phyloP scores from a whole-genome alignment of 2,329 filamentous ascomycete genomes.

The Paecilomyces fulvus region DNA sequence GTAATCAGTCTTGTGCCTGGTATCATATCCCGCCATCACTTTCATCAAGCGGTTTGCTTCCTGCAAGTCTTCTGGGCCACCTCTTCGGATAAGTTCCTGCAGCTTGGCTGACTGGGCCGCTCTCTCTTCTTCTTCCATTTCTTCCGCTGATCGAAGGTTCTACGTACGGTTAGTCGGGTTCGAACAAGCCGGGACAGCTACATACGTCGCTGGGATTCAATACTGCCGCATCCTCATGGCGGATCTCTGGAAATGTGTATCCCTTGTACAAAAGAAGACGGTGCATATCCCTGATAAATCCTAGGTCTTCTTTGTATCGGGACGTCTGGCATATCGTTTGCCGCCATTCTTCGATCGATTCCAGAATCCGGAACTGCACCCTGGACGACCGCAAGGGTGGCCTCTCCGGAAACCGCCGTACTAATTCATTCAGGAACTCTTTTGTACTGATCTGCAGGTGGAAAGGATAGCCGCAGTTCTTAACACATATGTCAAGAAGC shows the following conservation, averaged over 20 bases:
- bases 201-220: constrained; percentile 92
- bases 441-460: constrained; percentile 98
- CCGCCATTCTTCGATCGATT: constrained; percentile 97
- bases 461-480: constrained; percentile 99
- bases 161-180: constrained; percentile 34
- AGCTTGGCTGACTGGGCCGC: constrained; percentile 97
- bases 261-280: constrained; percentile 91
- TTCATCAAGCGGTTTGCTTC: constrained; percentile 99
- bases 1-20: constrained; percentile 91
- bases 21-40: constrained; percentile 97
- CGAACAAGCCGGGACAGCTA: constrained; percentile 15
- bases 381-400: constrained; percentile 77
- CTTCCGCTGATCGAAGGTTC: constrained; percentile 92
- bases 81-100: constrained; percentile 88
- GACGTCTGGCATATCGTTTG: constrained; percentile 97
- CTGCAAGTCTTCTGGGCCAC: constrained; percentile 84
- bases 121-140: constrained; percentile 96
- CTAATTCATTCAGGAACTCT: constrained; percentile 96
- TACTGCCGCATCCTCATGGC: constrained; percentile 89
- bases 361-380: constrained; percentile 86
- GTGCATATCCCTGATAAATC: constrained; percentile 97
- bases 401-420: constrained; percentile 88
- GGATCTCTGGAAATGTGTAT: constrained; percentile 87
- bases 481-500: constrained; percentile 96
- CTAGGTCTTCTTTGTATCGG: constrained; percentile 92